These are phyloP conservation scores for Phymatotrichopsis omnivora DNA, from an alignment of 2,329 filamentous ascomycete genomes.

Conservation along the genomic window DNA sequence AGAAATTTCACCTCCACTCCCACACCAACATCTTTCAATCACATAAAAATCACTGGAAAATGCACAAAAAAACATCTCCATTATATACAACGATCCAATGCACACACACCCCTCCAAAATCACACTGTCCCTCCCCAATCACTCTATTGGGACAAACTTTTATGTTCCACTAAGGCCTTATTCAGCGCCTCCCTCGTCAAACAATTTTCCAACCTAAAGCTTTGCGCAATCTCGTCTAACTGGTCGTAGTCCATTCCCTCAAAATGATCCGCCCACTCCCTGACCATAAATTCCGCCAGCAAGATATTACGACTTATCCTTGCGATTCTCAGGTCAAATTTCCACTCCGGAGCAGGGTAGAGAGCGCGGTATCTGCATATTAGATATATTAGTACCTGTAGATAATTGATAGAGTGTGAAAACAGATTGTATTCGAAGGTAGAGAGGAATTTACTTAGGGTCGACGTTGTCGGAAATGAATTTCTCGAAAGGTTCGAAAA, in stretches of 20 bases:
- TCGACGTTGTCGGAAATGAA: conserved; percentile 39
- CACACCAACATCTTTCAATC: too few species aligned
- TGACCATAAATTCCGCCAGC: conserved; percentile 43
- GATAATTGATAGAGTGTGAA: too few species aligned
- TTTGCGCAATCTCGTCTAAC: conserved; percentile 44
- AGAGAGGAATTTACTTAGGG: conserved; percentile 32
- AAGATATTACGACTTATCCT: conserved; percentile 41
- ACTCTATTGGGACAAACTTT: too few species aligned
- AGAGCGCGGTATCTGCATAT: conserved; percentile 33
- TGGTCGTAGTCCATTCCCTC: conserved; percentile 42
- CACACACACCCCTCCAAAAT: too few species aligned
- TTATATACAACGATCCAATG: too few species aligned
- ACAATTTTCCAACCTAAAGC: conserved; percentile 48
- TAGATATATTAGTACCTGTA: too few species aligned
- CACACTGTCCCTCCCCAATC: too few species aligned
- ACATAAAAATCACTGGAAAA: too few species aligned
- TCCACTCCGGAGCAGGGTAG: conserved; percentile 43
- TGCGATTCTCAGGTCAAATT: conserved; percentile 42
- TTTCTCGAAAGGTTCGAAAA: conserved; percentile 38
- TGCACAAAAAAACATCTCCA: too few species aligned
- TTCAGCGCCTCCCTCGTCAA: conserved; percentile 44
- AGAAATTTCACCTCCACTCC: too few species aligned
- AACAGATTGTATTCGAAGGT: too few species aligned
- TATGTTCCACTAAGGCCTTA: conserved; percentile 31
- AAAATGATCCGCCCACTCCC: conserved; percentile 49